Evolutionary conservation across 2,329 filamentous ascomycete species (phyloP), one percentile per base, ranked within the genome.

Genomic region (Neonectria magnoliae): DNA sequence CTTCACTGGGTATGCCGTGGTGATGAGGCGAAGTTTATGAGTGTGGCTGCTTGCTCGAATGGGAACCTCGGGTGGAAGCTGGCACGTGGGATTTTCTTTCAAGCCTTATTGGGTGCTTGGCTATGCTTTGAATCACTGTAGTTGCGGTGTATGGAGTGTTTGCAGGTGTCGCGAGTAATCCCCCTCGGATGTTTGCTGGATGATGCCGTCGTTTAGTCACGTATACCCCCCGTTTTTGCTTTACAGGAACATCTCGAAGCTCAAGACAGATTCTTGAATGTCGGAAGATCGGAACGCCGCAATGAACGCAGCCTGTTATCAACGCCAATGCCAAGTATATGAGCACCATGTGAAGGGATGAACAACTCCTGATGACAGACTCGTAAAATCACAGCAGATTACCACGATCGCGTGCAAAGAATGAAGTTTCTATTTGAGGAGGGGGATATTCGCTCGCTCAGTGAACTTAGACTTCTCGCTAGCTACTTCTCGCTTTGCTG

Each of bases 401-500:
- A 8, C 14, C 18, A 41, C 48, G 3, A 45, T 27, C 11, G 33
- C 25, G 25, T 16, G 22, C 33, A 6, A 25, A 58, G 47, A 22
- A 31, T 51, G 27, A 52, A n/a, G 31, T 33, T 29, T 50, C 25
- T 18, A 20, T 54, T 29, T 50, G n/a, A 44, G 44, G 18, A 11
- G 11, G 20, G 51, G 18, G 22, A 45, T 3, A 25, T 29, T 42
- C 25, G 13, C 44, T 31, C 31, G 5, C 18, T 33, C 16, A 42
- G 13, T 50, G 33, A 47, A 51, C 36, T 52, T 16, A 41, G 20
- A 36, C 53, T 60, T n/a, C 36, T 62, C 20, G 64, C 55, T 51
- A 61, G 25, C 47, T 68, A 63, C 47, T 41, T 47, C 66, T 57
- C 65, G 69, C 69, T 68, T 67, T 59, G 63, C 65, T 60, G 52